phyloP scores from a whole-genome alignment of 352 stramenopile species.

The Pythium rishiriense region DNA sequence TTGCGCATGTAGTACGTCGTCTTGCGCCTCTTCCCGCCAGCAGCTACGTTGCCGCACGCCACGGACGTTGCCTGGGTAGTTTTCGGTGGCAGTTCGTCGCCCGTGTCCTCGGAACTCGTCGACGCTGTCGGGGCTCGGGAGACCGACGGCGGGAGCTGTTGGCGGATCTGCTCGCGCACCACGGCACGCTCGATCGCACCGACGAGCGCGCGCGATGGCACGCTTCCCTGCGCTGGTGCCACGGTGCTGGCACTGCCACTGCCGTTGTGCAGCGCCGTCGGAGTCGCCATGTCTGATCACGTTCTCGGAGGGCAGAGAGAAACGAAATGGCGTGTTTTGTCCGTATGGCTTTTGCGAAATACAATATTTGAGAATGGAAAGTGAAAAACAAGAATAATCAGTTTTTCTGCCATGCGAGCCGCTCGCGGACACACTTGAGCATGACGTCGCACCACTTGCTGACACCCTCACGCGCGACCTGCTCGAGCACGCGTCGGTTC shows the following conservation, averaged over 20 bases:
- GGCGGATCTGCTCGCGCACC: conserved; percentile 9
- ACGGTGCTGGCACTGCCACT: neutral
- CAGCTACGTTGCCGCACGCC: too few species aligned
- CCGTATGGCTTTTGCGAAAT: too few species aligned
- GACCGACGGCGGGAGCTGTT: neutral
- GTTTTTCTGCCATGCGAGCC: too few species aligned
- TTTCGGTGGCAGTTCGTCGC: conserved; percentile 8
- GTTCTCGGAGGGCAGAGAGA: too few species aligned
- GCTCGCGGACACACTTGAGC: too few species aligned
- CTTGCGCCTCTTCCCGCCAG: conserved; percentile 23
- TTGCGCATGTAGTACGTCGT: conserved; percentile 29
- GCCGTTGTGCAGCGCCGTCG: neutral
- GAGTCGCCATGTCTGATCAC: neutral
- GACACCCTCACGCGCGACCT: too few species aligned
- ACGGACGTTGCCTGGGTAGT: neutral
- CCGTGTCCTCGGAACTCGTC: conserved; percentile 4
- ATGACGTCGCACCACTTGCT: too few species aligned
- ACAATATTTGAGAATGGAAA: too few species aligned
- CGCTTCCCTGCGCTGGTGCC: too few species aligned
- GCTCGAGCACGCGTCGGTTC: neutral
- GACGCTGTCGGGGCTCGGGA: neutral
- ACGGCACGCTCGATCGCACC: conserved; percentile 21
- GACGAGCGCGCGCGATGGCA: neutral
- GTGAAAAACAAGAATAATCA: too few species aligned
- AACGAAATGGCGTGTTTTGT: too few species aligned